Evolutionary conservation across 805 yeast genomes (phyloP).

Genomic region (Ogataea dorogensis): DNA sequence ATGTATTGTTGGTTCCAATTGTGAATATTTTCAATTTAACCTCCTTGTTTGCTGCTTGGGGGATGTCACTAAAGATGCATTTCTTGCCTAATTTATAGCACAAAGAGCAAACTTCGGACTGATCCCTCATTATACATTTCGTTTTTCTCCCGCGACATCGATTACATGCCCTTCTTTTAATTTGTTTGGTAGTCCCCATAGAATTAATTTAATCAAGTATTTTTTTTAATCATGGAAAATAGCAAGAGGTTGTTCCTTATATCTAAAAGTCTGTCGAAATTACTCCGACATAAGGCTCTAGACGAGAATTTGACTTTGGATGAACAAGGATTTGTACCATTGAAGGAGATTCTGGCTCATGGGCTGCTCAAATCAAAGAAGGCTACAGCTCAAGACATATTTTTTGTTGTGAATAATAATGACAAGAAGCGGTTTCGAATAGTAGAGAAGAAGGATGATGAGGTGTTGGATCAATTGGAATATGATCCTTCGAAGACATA

Average conservation of each 20-base stretch:
- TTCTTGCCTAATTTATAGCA: too few species aligned
- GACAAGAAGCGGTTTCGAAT: conserved; percentile 71
- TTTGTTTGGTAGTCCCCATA: too few species aligned
- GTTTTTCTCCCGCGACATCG: too few species aligned
- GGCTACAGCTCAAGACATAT: conserved; percentile 56
- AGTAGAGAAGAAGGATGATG: conserved; percentile 25
- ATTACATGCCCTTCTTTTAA: too few species aligned
- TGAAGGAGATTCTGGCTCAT: conserved; percentile 54
- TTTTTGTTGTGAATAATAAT: conserved; percentile 59
- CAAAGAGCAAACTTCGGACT: too few species aligned
- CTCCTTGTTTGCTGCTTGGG: too few species aligned
- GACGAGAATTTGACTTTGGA: conserved; percentile 67
- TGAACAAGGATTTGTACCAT: conserved; percentile 59
- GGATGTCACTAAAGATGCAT: too few species aligned
- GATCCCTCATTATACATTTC: too few species aligned
- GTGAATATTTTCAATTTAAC: too few species aligned
- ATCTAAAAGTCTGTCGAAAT: conserved; percentile 71
- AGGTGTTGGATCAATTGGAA: conserved; percentile 3
- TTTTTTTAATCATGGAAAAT: neutral
- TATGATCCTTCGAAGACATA: conserved; percentile 26
- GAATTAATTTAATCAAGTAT: too few species aligned
- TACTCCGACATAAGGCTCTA: conserved; percentile 83
- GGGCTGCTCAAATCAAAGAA: conserved; percentile 55
- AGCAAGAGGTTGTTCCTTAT: conserved; percentile 33
- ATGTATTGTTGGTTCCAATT: too few species aligned